Evolutionary conservation across 192 early-diverging fungal genomes (phyloP).

Genomic region (Powellomyces hirtus): DNA sequence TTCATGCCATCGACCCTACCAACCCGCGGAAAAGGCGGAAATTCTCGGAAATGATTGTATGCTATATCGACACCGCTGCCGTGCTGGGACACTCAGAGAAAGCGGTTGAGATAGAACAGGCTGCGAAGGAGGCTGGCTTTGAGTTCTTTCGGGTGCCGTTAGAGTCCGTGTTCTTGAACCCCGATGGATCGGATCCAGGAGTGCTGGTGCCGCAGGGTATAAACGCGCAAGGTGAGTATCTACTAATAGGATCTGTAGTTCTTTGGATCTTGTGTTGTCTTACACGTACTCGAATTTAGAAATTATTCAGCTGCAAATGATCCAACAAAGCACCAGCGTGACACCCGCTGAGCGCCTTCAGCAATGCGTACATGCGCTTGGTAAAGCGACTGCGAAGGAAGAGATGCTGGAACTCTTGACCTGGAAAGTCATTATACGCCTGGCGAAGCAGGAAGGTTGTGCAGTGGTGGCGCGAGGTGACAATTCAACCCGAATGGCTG

Average conservation of each 20-base stretch:
- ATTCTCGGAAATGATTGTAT: constrained; percentile 64
- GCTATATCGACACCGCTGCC: constrained; percentile 75
- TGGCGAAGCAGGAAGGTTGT: constrained; percentile 56
- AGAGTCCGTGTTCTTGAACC: constrained; percentile 63
- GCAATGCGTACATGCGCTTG: constrained; percentile 52
- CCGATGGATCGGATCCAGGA: constrained; percentile 19
- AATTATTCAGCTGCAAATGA: neutral
- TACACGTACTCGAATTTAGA: too few relatives aligned
- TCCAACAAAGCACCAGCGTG: neutral
- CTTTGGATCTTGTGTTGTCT: too few relatives aligned
- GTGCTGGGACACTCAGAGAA: constrained; percentile 41
- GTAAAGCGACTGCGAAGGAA: constrained; percentile 66
- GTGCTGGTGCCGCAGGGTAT: constrained; percentile 4
- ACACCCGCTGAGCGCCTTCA: constrained; percentile 42
- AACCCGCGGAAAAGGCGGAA: constrained; percentile 57
- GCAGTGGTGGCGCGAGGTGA: constrained; percentile 70
- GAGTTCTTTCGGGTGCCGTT: constrained; percentile 48
- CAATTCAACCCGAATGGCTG: constrained; percentile 75
- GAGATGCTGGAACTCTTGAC: constrained; percentile 68
- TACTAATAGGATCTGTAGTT: too few relatives aligned
- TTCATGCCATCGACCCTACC: constrained; percentile 52
- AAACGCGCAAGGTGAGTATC: constrained; percentile 30
- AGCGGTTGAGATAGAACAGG: constrained; percentile 12
- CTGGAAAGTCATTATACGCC: constrained; percentile 49
- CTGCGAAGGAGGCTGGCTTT: constrained; percentile 12